Percentiles rank a stretch among this genome's conserved stretches.
Evolutionary conservation across 768 basidiomycete genomes (phyloP).

Genomic region (Suillus occidentalis): DNA sequence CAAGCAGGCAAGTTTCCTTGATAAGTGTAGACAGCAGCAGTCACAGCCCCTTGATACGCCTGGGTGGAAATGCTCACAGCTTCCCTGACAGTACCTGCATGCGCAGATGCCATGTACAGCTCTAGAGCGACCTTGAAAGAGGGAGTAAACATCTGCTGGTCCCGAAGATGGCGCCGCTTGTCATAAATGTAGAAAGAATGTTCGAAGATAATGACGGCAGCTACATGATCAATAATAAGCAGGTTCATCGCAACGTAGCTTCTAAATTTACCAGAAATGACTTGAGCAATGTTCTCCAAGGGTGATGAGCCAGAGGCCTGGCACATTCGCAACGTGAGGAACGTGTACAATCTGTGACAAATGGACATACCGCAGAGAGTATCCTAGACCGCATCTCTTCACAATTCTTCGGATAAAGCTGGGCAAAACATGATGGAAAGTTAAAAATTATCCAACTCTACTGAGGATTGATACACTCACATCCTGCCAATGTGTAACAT

Average conservation of each 20-base stretch:
- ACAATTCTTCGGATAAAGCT: neutral
- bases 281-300: neutral
- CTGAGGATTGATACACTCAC: neutral
- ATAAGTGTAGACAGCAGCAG: too few species aligned
- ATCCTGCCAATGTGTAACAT: neutral
- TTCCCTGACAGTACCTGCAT: too few species aligned
- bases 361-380: neutral
- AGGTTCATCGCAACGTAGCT: neutral
- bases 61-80: too few species aligned
- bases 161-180: too few species aligned
- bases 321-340: neutral
- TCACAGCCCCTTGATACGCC: too few species aligned
- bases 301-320: neutral
- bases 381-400: neutral
- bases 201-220: too few species aligned
- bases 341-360: neutral
- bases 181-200: too few species aligned
- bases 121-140: too few species aligned
- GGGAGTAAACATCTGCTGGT: too few species aligned
- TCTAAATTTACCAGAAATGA: neutral
- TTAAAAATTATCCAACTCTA: neutral
- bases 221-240: too few species aligned
- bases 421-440: neutral
- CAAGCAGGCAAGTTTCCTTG: too few species aligned
- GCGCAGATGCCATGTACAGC: too few species aligned